Percentiles rank a stretch among this genome's conserved stretches.
These are phyloP conservation scores for Cryptococcus floricola DNA, from an alignment of 1,284 basidiomycete species.

Conservation along the genomic window DNA sequence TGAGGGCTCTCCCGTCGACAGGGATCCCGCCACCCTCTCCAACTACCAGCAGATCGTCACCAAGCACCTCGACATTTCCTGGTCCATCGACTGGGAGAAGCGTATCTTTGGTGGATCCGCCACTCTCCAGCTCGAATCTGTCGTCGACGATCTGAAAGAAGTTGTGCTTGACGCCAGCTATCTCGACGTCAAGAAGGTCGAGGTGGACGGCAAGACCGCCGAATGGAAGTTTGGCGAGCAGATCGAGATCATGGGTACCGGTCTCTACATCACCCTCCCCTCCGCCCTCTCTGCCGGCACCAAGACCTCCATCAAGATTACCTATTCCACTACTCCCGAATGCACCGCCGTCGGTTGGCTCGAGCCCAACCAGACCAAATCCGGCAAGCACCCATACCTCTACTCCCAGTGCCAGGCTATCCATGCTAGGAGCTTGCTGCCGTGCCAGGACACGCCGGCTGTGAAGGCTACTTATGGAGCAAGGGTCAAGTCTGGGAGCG, in stretches of 20 bases:
- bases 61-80: constrained; percentile 69
- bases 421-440: constrained; percentile 74
- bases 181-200: constrained; percentile 62
- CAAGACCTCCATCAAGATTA: constrained; percentile 58
- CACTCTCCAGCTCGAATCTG: constrained; percentile 54
- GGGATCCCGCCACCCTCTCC: constrained; percentile 71
- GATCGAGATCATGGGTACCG: constrained; percentile 48
- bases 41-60: constrained; percentile 71
- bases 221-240: constrained; percentile 56
- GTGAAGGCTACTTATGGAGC: constrained; percentile 66
- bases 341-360: constrained; percentile 93
- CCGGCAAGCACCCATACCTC: constrained; percentile 78
- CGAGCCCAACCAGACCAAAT: constrained; percentile 82
- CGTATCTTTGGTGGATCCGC: constrained; percentile 69
- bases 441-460: constrained; percentile 61
- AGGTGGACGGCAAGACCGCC: constrained; percentile 55
- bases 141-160: constrained; percentile 60
- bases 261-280: constrained; percentile 46
- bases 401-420: constrained; percentile 96
- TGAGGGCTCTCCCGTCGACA: constrained; percentile 22
- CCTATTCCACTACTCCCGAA: constrained; percentile 69
- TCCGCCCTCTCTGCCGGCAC: constrained; percentile 22
- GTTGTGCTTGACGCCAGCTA: constrained; percentile 77
- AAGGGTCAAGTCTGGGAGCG: constrained; percentile 58
- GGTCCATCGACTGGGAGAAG: constrained; percentile 73